Base-by-base conservation (phyloP, 805 yeast genomes). In the Jamesozyma rosinii region DNA sequence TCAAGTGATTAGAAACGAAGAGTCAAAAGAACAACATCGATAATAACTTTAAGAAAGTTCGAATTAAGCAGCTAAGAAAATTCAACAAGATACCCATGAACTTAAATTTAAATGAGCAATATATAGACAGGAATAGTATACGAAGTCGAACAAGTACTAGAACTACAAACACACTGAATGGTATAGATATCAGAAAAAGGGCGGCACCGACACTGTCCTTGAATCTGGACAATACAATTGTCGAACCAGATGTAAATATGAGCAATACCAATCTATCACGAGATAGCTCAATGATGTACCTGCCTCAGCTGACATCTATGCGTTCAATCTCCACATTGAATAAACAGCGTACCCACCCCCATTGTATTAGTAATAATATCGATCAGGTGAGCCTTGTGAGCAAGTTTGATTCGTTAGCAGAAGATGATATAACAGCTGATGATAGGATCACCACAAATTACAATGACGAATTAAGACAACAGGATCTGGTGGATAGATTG, bases 191-290 rank as follows among this genome's bases (percentile, higher is more conserved):
- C 5, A 37, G 17, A 37, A 37, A 37, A 14, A 43, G 42, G 21
- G 46, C 46, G 15, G 15, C 29, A 15, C 46, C 50, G 19, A 44
- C 50, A 3, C 11, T 42, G 17, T 40, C 47, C 5, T 33, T 44
- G 6, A 44, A 47, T 32, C 24, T 47, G 18, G 43, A 44, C 35
- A 44, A 42, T 29, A 47, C 47, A 6, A 14, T 31, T 21, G 49
- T 41, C 11, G 36, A 37, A 18, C 36, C 44, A 4, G 15, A 30
- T 3, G 13, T 13, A 3, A 9, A 24, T 18, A 10, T 27, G 5
- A 14, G 5, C 6, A n/a, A 29, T 3, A 3, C 36, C 15, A 20
- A 5, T 15, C 8, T 24, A n/a, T 9, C 15, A n/a, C n/a, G 21
- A 15, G 15, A 13, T 8, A 20, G 18, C 6, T 24, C 31, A 8